Base-by-base conservation (phyloP, 2,329 filamentous ascomycete genomes). In the Lachnellula suecica region DNA sequence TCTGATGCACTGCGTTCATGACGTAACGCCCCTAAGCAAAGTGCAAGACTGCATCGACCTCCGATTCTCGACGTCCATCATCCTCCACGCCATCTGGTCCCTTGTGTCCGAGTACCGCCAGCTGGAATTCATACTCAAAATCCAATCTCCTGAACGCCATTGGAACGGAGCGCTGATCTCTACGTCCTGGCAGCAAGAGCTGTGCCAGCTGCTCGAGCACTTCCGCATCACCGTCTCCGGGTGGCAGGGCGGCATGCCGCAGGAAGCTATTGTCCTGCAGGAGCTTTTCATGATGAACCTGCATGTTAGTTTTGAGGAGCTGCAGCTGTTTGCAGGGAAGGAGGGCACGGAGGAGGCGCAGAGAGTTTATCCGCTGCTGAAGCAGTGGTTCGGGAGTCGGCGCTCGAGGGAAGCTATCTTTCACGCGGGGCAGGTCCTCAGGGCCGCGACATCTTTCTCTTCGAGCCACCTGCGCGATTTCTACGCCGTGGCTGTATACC, bases 311-410 rank as follows among this genome's bases (percentile, higher is more conserved):
- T 70, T 87, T 2, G 79, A 85, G 57, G 84, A 88, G 52, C 71
- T 88, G 15, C 84, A 88, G 61, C 74, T 85, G 4, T 87, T 88
- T 58, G 81, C 83, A 0, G 85, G 85, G 4, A 84, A 85, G 40
- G 84, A 85, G 57, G 84, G 83, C 22, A 79, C 84, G 55, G 83
- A 86, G 29, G 82, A 87, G 63, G 84, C 85, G 4, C 75, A 80
- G 4, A 70, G 77, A 6, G 75, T 83, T 9, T 35, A 38, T 11
- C 78, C 81, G 0, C 71, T 76, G 0, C 70, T 88, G 7, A 77
- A 81, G 52, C 74, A 81, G 23, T 88, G 84, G 84, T 75, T 75
- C 0, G 73, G 74, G 29, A 83, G 74, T 35, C 62, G 71, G 1
- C 76, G 81, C 20, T 78, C 83, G 7, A 75, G 84, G 24, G 78